A percentile compares a stretch with the other conserved stretches of the same genome.
Evolutionary conservation across 805 yeast genomes (phyloP).

Genomic region (Zygoascus ofunaensis): DNA sequence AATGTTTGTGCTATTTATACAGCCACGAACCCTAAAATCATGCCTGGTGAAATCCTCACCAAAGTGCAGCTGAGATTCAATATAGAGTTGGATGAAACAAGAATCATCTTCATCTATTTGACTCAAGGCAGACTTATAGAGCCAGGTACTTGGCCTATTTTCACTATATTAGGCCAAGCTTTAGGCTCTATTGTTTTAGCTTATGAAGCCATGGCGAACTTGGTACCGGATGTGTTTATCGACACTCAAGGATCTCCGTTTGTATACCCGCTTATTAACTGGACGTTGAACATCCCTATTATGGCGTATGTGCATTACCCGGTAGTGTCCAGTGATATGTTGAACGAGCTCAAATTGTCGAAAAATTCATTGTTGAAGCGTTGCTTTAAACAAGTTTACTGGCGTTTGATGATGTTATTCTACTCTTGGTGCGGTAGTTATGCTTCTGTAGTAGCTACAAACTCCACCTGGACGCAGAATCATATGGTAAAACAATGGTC

Average conservation of each 20-base stretch:
- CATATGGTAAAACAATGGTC: conserved; percentile 64
- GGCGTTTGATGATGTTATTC: conserved; percentile 55
- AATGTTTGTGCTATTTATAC: conserved; percentile 67
- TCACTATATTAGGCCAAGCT: conserved; percentile 83
- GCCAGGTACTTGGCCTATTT: conserved; percentile 60
- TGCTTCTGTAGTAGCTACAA: conserved; percentile 59
- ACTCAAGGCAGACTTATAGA: conserved; percentile 53
- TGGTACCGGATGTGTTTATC: conserved; percentile 80
- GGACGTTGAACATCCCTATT: conserved; percentile 60
- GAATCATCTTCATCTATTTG: conserved; percentile 58
- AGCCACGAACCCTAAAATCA: conserved; percentile 32
- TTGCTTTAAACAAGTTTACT: conserved; percentile 47
- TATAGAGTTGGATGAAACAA: conserved; percentile 36
- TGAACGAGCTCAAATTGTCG: conserved; percentile 28
- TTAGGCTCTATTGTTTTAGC: conserved; percentile 65
- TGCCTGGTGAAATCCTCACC: conserved; percentile 40
- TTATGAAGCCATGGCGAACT: conserved; percentile 55
- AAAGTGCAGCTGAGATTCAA: conserved; percentile 40
- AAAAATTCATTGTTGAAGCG: conserved; percentile 6
- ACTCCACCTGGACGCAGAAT: conserved; percentile 85
- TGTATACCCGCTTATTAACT: conserved; percentile 55
- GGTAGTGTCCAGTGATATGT: conserved; percentile 80
- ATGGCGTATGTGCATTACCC: conserved; percentile 93
- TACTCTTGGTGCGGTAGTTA: conserved; percentile 62
- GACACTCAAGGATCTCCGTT: conserved; percentile 96